Evolutionary conservation across 495 filamentous ascomycete species (phyloP).

Genomic region (Penicillium lividum): DNA sequence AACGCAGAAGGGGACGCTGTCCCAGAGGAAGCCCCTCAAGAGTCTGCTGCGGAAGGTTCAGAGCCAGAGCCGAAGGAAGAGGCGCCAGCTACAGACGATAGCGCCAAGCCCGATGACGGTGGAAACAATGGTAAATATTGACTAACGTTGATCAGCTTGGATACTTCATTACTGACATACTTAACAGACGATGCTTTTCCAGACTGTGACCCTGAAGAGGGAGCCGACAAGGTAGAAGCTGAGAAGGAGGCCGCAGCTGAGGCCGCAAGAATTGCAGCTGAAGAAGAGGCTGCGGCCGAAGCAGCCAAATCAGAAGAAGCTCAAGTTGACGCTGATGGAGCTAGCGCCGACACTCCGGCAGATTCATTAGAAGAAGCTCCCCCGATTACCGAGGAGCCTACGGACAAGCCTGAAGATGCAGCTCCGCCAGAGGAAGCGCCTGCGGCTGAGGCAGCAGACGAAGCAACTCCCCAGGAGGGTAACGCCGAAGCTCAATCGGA

Average conservation of each 20-base stretch:
- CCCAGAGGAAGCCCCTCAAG: conserved; percentile 21
- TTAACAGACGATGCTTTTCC: conserved; percentile 34
- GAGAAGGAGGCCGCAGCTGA: conserved; percentile 31
- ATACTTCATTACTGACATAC: conserved; percentile 3
- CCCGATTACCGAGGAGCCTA: conserved; percentile 1
- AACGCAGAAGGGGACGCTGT: conserved; percentile 20
- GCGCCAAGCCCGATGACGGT: conserved; percentile 11
- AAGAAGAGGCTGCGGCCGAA: conserved; percentile 20
- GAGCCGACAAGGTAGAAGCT: conserved; percentile 33
- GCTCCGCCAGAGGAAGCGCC: conserved; percentile 13
- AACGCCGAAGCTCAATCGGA: conserved; percentile 1
- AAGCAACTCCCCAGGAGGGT: background rate
- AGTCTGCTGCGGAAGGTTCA: conserved; percentile 18
- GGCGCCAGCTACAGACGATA: conserved; percentile 17
- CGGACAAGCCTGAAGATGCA: conserved; percentile 12
- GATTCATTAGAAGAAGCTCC: background rate
- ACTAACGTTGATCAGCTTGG: background rate
- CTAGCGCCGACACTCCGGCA: background rate
- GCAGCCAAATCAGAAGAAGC: conserved; percentile 15
- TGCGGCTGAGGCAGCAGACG: conserved; percentile 15
- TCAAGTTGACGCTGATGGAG: conserved; percentile 1
- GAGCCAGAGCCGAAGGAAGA: conserved; percentile 18
- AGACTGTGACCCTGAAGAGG: conserved; percentile 30
- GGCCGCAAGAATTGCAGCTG: conserved; percentile 26
- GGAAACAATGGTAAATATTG: conserved; percentile 23